Base-by-base conservation (phyloP, 805 yeast genomes). In the Lipomyces lipofer region DNA sequence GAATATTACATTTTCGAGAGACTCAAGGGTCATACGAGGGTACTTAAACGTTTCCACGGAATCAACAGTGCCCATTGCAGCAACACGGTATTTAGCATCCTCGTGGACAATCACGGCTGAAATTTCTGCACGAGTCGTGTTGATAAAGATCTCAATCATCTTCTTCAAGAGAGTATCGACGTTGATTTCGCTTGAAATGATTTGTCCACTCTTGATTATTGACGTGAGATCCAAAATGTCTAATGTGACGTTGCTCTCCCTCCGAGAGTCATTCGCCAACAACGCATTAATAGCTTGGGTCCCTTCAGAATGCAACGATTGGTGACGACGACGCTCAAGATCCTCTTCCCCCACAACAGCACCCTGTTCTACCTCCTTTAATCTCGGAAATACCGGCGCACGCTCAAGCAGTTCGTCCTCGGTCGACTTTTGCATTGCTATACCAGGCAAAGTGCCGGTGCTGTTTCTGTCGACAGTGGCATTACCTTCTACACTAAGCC, bases 211-310 rank as follows among this genome's bases (percentile, higher is more conserved):
- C 49, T 51, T 54, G 36, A 62, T 61, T 19, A 62, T 53, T 25
- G 64, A 62, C 24, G 58, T 54, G 45, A 62, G 35, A 46, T 62
- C 64, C 13, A 62, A 51, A 24, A 60, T 58, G 30, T 62, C 64
- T 10, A 62, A 47, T 8, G 64, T 54, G 27, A 17, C 32, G 28
- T 12, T 25, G 17, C 15, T 17, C 13, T 25, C 33, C 6, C 25
- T 13, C 36, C 22, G 33, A 5, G 24, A 19, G 7, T 36, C n/a
- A 15, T 35, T n/a, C 2, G 25, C 47, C n/a, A n/a, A n/a, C n/a
- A n/a, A n/a, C n/a, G n/a, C n/a, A n/a, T n/a, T n/a, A n/a, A n/a
- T n/a, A n/a, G n/a, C n/a, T n/a, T n/a, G n/a, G n/a, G n/a, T n/a
- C n/a, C n/a, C n/a, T n/a, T n/a, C n/a, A n/a, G n/a, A n/a, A n/a